Base-by-base conservation (phyloP, 2,329 filamentous ascomycete species). In the Ophiostoma montium region DNA sequence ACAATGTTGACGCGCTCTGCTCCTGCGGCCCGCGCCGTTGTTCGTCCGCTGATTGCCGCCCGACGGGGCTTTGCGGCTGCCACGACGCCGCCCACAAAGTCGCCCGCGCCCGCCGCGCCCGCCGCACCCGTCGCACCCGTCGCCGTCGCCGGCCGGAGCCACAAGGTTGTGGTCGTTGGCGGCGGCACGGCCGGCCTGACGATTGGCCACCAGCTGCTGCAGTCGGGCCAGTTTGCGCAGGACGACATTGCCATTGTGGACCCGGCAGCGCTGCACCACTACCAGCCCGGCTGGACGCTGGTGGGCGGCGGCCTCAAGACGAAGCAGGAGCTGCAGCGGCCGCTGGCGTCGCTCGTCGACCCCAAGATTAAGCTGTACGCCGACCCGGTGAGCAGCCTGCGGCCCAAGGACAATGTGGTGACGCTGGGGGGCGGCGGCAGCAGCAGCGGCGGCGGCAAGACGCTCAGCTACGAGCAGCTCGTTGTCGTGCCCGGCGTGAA, bases 211-310 rank as follows among this genome's bases (percentile, higher is more conserved):
- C 82, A 86, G 64, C 72, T 86, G 3, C 70, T 84, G 3, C 70
- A 70, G 2, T 67, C 69, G 0, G 77, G 76, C 39, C 69, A 69
- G 23, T 82, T 82, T 57, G 54, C 61, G 0, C 64, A 69, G 39
- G 67, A 77, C 31, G 80, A 84, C 52, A 80, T 84, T 52, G 79
- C 80, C 27, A 57, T 84, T 23, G 64, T 84, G 39, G 80, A 84
- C 54, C 80, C 80, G 0, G 70, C 79, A 1, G 59, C 64, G 54
- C 79, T 70, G 68, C 79, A 84, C 58, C 70, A 84, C 63, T 84
- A 82, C 60, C 80, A 84, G 61, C 78, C 80, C 1, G 80, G 80
- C 48, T 84, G 79, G 79, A 84, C 80, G 2, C 67, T 84, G 1
- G 80, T 83, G 2, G 80, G 79, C 39, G 78, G 75, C 35, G 80